Evolutionary conservation across 768 basidiomycete species (phyloP), one percentile per base, ranked within the genome.

Genomic region (Lepiota venenata): DNA sequence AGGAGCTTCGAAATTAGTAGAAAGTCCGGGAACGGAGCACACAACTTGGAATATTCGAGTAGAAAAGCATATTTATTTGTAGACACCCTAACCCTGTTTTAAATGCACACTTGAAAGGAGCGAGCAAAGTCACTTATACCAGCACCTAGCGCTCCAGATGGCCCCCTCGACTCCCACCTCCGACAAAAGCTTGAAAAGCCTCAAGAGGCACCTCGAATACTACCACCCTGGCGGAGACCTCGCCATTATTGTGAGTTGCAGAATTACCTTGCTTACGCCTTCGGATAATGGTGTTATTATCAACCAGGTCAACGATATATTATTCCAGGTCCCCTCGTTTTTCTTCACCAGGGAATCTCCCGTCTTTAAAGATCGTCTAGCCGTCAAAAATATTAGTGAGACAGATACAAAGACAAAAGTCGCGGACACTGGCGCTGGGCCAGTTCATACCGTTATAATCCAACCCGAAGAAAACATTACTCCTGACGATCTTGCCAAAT

Each of bases 301-400:
- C 52, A 32, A 22, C 15, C 18, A 64, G 83, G 76, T 78, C 12
- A 76, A 76, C 21, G 73, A 77, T 41, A 68, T 64, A 2, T 58
- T 79, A 0, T 85, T 80, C 54, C 63, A 75, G 0, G 70, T 84
- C 0, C 82, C 83, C 40, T 73, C 75, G 0, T 79, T 74, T 22
- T 83, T 84, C 27, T 81, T 86, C 37, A 66, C 65, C 1, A 62
- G 82, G 0, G 82, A 85, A n/a, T 83, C 83, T 0, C 48, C 70
- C 0, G 67, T 66, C 14, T 83, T 84, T 60, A 62, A 61, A 2
- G 52, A 52, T 2, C 65, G 66, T 14, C 27, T 79, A 42, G 53
- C 49, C 15, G 49, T 56, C 1, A 56, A 69, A 2, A 9, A 32
- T 9, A 29, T 29, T 8, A 11, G 10, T 8, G 22, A 37, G 16